Percentiles rank a stretch among this genome's conserved stretches.
phyloP scores from a whole-genome alignment of 257 asterid species.

The Przewalskia tangutica region DNA sequence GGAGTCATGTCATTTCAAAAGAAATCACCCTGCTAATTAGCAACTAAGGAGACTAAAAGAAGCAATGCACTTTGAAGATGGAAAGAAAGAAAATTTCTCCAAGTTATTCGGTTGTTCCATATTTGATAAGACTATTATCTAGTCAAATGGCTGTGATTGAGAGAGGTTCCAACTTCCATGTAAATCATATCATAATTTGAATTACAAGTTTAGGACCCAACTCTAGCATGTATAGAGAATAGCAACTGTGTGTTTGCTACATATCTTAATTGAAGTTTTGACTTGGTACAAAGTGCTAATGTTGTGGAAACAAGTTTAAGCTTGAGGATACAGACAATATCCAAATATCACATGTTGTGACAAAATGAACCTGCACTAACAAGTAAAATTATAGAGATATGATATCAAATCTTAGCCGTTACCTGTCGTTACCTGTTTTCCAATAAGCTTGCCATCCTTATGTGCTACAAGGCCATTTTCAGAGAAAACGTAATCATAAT shows the following conservation, averaged over 20 bases:
- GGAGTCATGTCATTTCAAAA: neutral
- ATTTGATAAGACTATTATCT: neutral
- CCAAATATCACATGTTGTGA: neutral
- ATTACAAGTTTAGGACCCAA: neutral
- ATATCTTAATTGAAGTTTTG: neutral
- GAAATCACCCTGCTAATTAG: neutral
- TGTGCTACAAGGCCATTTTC: slow-evolving; percentile 97
- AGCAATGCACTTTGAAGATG: neutral
- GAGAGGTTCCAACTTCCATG: neutral
- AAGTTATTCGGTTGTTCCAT: neutral
- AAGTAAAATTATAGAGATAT: neutral
- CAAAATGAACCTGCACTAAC: neutral
- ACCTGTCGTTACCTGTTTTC: slow-evolving; percentile 65
- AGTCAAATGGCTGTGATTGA: neutral
- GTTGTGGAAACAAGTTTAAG: neutral
- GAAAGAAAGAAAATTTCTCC: neutral
- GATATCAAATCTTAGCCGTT: neutral
- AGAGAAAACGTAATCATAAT: slow-evolving; percentile 75
- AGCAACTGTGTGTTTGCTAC: neutral
- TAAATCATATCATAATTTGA: neutral
- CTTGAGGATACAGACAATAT: neutral
- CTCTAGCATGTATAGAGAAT: neutral
- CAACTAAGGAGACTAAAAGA: neutral
- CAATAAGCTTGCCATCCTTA: slow-evolving; percentile 61
- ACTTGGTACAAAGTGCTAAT: neutral